These are phyloP conservation scores for Pestalotiopsis sp. DNA, from an alignment of 2,329 filamentous ascomycete genomes.

Conservation along the genomic window DNA sequence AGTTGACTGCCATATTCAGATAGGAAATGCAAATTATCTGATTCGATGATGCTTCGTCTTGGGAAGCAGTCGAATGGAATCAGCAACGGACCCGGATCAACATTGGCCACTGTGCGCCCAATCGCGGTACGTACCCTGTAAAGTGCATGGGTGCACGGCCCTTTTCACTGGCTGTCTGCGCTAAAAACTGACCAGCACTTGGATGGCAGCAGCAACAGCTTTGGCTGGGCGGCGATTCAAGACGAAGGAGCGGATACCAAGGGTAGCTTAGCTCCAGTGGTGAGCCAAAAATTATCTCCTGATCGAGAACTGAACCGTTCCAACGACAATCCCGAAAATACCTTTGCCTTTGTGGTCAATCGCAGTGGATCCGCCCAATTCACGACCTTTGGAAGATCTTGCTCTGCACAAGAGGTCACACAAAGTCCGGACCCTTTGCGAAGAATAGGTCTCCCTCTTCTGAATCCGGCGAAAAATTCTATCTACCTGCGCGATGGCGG, in stretches of 20 bases:
- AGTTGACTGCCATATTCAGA: neutral
- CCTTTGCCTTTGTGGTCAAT: neutral
- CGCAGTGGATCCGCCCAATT: neutral
- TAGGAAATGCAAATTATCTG: neutral
- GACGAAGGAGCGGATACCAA: neutral
- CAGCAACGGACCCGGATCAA: slow-evolving; percentile 1
- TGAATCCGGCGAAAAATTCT: neutral
- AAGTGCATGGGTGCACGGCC: too few relatives aligned
- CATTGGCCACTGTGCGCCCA: slow-evolving; percentile 1
- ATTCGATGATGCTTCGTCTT: neutral
- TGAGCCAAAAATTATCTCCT: slow-evolving; percentile 7
- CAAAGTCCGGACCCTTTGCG: neutral
- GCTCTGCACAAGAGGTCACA: neutral
- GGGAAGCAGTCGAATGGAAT: neutral
- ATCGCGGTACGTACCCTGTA: neutral
- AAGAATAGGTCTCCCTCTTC: neutral
- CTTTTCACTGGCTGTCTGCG: neutral
- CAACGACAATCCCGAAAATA: neutral
- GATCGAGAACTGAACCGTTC: neutral
- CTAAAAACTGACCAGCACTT: neutral
- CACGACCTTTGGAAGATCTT: neutral
- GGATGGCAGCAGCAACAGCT: neutral
- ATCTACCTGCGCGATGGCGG: slow-evolving; percentile 18
- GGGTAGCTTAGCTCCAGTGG: neutral
- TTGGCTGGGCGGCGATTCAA: neutral